Base-by-base conservation (phyloP, 805 yeast species). In the Ogataea ramenticola region DNA sequence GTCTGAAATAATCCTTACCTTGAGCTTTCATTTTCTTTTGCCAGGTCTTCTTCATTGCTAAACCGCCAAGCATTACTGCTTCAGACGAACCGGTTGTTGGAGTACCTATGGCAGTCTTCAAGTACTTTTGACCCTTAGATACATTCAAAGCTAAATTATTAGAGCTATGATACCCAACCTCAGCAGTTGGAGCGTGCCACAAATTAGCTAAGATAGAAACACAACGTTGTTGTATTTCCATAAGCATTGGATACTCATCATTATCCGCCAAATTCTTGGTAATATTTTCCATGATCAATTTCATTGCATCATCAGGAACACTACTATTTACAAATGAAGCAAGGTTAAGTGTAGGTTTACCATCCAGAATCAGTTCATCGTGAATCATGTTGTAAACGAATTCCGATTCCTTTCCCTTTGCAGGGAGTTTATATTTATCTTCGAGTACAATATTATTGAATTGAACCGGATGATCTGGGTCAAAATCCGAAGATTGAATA, bases 11-110 rank as follows among this genome's bases (percentile, higher is more conserved):
- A 41, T 81, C 73, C 50, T 78, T 76, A 5, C 90, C 90, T 27
- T 68, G 70, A 1, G 68, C 78, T 56, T 64, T 70, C 55, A 84
- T 76, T 51, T 67, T 72, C 24, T 70, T 78, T 64, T 86, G 93
- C 97, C 97, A 89, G 46, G 74, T 72, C 55, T 87, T 86, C 72
- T 90, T 90, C 86, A 90, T 72, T 14, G 96, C 96, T 44, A 89
- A 71, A 4, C 96, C 97, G 37, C 95, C 97, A 42, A 89, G 75
- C 86, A 88, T 87, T 53, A 90, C 81, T 8, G 96, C 97, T 62
- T 89, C 97, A 1, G 91, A 81, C 1, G 96, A 88, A 5, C 97
- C 97, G 1, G 96, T 89, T 43, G 96, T 86, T 22, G 96, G 93
- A 12, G 95, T 80, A 21, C 97, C 97, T 27, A 87, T 70, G 3